Base-by-base conservation (phyloP, 108 stramenopile genomes). In the Fragilariopsis cylindrus region DNA sequence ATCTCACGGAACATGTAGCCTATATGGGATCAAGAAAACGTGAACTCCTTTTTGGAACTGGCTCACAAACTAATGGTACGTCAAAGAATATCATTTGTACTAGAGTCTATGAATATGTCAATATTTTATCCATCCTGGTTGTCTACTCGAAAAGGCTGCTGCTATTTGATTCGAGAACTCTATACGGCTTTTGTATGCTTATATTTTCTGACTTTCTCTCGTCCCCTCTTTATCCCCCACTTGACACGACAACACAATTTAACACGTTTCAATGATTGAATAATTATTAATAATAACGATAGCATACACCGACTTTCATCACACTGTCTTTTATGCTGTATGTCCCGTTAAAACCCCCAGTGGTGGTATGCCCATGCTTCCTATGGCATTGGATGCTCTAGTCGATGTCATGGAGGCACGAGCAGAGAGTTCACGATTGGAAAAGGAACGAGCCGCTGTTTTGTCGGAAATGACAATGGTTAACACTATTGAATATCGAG, bases 241-340 rank as follows among this genome's bases (percentile, higher is more conserved):
- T 52, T n/a, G 7, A 63, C 62, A 45, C 62, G 46, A 63, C 62
- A 63, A 63, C 62, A 12, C 62, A 45, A 30, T 30, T 30, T 30
- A 30, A n/a, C 21, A 63, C 6, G 7, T 40, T 45, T n/a, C 3
- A 52, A 52, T n/a, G 46, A 63, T 63, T 5, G 46, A 57, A 57
- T 57, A 7, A 57, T 18, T n/a, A 7, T 57, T 57, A 7, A 57
- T n/a, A 18, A 18, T 19, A 19, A 57, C 13, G 7, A 57, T 57
- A 68, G 98, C 98, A 9, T 99, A 97, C 82, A 99, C 98, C 57
- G 98, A 99, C 76, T 99, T 99, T 81, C 98, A 99, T 79, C 98
- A 99, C 81, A 98, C 97, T 52, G 98, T 99, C 1, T 99, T 98
- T 80, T 99, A 97, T 82, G 98, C 98, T 3, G 90, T 94, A 8